Base-by-base conservation (phyloP, 2,329 filamentous ascomycete genomes). In the Neofusicoccum kwambonambiense region DNA sequence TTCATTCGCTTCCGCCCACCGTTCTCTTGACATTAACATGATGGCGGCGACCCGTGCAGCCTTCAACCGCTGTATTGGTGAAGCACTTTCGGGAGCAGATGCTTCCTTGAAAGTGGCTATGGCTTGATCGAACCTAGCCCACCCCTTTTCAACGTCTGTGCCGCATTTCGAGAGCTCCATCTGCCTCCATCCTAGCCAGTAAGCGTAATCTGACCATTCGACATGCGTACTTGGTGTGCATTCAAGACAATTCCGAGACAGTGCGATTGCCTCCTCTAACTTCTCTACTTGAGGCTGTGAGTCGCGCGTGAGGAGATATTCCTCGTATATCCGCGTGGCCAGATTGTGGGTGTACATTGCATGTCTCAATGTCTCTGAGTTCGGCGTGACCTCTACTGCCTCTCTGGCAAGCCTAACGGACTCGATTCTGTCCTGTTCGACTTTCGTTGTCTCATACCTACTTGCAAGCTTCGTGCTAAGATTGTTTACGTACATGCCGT, bases 121-220 rank as follows among this genome's bases (percentile, higher is more conserved):
- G 1, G 12, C 39, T 17, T 27, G 12, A 4, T 58, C 54, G 7
- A 7, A 31, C 13, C 17, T 39, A 15, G 12, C 11, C 37, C 37
- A 17, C 1, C 17, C 22, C 12, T 15, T 34, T 2, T 58, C 22
- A 7, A 7, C 42, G 44, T 67, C 42, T 4, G 47, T 12, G 41
- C 27, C 17, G 44, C 4, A 13, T 3, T 35, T 35, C 27, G 44
- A 1, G 3, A 56, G n/a, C 31, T 45, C 61, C 34, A 67, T 39
- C 9, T 50, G 15, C 31, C 17, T 47, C 62, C 62, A 27, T 13
- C 44, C 35, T n/a, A 37, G 15, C 44, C 56, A 45, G 47, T 65
- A 58, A 15, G 37, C 41, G 13, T 52, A 47, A 49, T 67, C 22
- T 47, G 50, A 42, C 56, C 56, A 67, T 19, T 45, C 35, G 11